phyloP scores from a whole-genome alignment of 208 protist species.

The Entamoeba moshkovskii region DNA sequence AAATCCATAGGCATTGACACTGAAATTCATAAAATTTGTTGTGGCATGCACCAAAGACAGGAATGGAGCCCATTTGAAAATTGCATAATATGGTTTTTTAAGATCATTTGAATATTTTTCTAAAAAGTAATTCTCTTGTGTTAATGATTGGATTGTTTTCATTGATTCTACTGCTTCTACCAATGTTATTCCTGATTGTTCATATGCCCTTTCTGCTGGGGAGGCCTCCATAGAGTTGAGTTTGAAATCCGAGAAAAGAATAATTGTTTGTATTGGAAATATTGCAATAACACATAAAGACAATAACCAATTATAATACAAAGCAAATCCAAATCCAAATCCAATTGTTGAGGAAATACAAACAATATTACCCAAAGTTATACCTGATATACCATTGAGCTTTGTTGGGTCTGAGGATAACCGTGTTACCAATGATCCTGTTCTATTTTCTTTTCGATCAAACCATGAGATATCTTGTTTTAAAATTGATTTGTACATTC shows the following conservation, averaged over 20 bases:
- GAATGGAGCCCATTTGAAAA: not conserved
- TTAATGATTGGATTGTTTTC: not conserved
- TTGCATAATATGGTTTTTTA: not conserved
- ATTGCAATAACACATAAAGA: not conserved
- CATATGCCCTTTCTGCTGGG: not conserved
- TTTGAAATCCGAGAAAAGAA: not conserved
- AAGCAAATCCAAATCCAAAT: not conserved
- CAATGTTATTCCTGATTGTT: not conserved
- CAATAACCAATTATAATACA: not conserved
- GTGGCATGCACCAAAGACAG: not conserved
- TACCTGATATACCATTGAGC: not conserved
- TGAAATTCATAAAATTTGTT: not conserved
- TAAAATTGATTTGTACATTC: not conserved
- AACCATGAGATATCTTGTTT: not conserved
- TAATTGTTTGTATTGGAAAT: not conserved
- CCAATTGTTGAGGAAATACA: not conserved
- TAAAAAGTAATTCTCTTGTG: not conserved
- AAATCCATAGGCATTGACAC: not conserved
- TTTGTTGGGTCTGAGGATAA: not conserved
- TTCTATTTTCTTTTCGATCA: not conserved
- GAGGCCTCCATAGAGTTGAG: not conserved
- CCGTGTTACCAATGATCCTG: not conserved
- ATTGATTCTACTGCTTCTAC: not conserved
- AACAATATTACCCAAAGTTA: not conserved
- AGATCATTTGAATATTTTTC: not conserved